A percentile compares a stretch with the other conserved stretches of the same genome.
Conservation (phyloP, 345 rosid species). For the Corchorus capsularis region DNA sequence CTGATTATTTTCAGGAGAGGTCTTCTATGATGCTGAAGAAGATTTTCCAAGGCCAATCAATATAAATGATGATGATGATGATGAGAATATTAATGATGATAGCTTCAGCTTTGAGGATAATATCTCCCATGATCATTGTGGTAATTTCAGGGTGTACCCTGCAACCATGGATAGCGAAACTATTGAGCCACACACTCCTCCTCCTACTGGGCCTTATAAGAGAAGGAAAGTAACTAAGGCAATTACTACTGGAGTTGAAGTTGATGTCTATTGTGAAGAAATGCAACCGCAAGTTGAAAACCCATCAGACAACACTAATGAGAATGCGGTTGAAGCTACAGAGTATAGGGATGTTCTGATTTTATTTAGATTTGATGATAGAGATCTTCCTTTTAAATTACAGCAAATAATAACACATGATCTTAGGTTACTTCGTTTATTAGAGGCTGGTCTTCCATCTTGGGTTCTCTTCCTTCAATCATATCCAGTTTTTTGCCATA, state of each 20-base stretch:
- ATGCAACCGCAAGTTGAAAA: constrained; percentile 45
- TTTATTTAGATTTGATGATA: constrained; percentile 74
- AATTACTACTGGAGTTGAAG: constrained; percentile 47
- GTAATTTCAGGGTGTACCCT: constrained; percentile 39
- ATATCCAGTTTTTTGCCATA: constrained; percentile 88
- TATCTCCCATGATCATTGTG: constrained; percentile 38
- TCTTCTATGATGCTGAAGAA: constrained; percentile 76
- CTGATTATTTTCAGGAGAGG: constrained; percentile 60
- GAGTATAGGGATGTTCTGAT: constrained; percentile 73
- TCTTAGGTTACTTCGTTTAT: constrained; percentile 74
- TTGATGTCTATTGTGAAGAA: constrained; percentile 65
- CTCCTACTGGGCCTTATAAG: constrained; percentile 70
- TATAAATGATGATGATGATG: constrained; percentile 43
- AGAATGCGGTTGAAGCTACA: constrained; percentile 49
- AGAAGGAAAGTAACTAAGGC: constrained; percentile 69
- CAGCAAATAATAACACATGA: constrained; percentile 74
- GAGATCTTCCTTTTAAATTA: constrained; percentile 77
- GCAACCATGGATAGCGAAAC: constrained; percentile 29
- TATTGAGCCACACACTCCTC: constrained; percentile 66
- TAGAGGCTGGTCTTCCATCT: constrained; percentile 98
- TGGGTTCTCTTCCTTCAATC: constrained; percentile 99
- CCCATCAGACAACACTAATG: constrained; percentile 30
- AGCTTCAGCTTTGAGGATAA: constrained; percentile 36
- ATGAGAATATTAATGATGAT: constrained; percentile 31
- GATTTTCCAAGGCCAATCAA: constrained; percentile 42